Evolutionary conservation across 108 stramenopile genomes (phyloP), one percentile per base, ranked within the genome.

Genomic region (Fragilariopsis cylindrus): DNA sequence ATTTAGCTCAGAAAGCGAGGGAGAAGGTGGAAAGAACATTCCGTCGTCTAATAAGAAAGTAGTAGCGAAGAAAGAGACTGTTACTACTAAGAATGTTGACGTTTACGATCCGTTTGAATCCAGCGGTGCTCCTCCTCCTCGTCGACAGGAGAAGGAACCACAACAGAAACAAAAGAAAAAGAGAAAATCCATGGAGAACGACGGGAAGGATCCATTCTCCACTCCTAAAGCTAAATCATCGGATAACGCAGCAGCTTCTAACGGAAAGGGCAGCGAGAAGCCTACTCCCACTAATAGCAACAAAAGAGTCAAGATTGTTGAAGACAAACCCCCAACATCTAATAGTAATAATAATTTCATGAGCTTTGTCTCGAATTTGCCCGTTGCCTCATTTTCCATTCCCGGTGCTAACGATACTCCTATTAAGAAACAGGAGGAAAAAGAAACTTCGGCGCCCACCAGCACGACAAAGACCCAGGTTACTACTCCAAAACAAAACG

Each of bases 1-100:
- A 44, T 60, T 85, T n/a, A 94, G 93, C 57, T 89, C 89, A 9
- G 92, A 93, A 46, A 93, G 92, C 50, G 89, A 86, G 12, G 87
- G 60, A 6, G 82, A 85, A 75, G 43, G n/a, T n/a, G 30, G 30
- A 40, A 21, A 72, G 49, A 53, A 71, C 42, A 6, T 30, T 13
- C 44, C 47, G 40, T 15, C 41, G 42, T 2, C 65, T 8, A 58
- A 19, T 8, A 67, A 52, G 53, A 72, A 70, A 16, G 21, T 43
- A 57, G 79, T 48, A 48, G 76, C 57, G 9, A 69, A 62, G 19
- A 60, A 57, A 47, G 60, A 76, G 55, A 66, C 71, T 42, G 48
- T 57, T 12, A 65, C 55, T 6, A 57, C 46, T n/a, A 47, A 72
- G n/a, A 47, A 19, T 6, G 53, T 30, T 21, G 65, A 65, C 19